Evolutionary conservation across 805 yeast species (phyloP), one percentile per base, ranked within the genome.

Genomic region (Helenozyma baotianmanensis): DNA sequence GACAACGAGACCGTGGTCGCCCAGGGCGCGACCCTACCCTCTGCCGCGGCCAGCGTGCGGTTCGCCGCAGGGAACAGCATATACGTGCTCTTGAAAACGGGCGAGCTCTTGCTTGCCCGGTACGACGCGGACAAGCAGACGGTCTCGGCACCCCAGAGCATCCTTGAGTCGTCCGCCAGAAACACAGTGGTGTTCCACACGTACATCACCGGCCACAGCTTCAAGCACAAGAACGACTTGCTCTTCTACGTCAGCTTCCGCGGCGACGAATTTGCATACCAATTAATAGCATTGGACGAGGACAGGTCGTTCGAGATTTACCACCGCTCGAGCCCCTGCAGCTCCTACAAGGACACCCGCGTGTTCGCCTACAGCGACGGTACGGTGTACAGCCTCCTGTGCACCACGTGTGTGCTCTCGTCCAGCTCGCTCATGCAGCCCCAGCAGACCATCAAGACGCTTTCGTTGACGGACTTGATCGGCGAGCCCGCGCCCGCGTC

Each of bases 1-100:
- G 19, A 17, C 5, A 33, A 27, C 38, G 50, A 45, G 26, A n/a
- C n/a, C n/a, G n/a, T n/a, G n/a, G n/a, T n/a, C n/a, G n/a, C n/a
- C n/a, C n/a, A n/a, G n/a, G n/a, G n/a, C n/a, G n/a, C n/a, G n/a
- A n/a, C n/a, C n/a, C n/a, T n/a, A n/a, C n/a, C n/a, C n/a, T n/a
- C n/a, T n/a, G 36, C 38, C 14, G 47, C 48, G 9, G 31, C 30
- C 3, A 44, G 43, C 2, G 33, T 43, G 18, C 43, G 38, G 24
- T 45, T 45, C 17, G 22, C 32, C 8, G 18, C 29, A 12, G 17
- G 24, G n/a, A 30, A 21, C 21, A 21, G 38, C 13, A 51, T 61
- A 12, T 63, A 50, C 41, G 46, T 60, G 12, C 37, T 68, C 14
- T 49, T 49, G 19, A 36, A 36, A 4, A 52, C 50, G 33, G 71